phyloP scores from a whole-genome alignment of 2,329 filamentous ascomycete genomes.

The Calycina marina region DNA sequence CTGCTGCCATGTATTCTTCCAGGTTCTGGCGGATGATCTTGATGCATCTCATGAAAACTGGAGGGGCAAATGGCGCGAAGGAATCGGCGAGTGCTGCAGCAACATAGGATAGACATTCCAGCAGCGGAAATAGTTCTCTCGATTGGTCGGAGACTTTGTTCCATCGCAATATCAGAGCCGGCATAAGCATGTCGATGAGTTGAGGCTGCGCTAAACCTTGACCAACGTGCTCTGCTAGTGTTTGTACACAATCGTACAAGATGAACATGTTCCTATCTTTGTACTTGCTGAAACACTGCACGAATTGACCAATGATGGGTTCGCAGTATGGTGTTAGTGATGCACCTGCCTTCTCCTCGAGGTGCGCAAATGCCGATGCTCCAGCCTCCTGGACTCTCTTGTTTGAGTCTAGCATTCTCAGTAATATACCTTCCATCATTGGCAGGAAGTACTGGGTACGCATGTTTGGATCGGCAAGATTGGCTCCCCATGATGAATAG shows the following conservation, averaged over 20 bases:
- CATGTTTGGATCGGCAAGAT: slow-evolving; percentile 49
- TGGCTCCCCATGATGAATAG: slow-evolving; percentile 84
- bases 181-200: slow-evolving; percentile 80
- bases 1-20: slow-evolving; percentile 60
- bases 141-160: slow-evolving; percentile 77
- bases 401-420: slow-evolving; percentile 91
- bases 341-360: slow-evolving; percentile 83
- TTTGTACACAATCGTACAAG: slow-evolving; percentile 96
- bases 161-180: slow-evolving; percentile 78
- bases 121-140: slow-evolving; percentile 79
- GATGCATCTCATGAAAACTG: slow-evolving; percentile 78
- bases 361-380: slow-evolving; percentile 86
- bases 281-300: slow-evolving; percentile 83
- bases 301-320: slow-evolving; percentile 84
- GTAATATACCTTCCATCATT: slow-evolving; percentile 91
- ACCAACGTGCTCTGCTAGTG: slow-evolving; percentile 81
- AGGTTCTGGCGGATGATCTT: slow-evolving; percentile 86
- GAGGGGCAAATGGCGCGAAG: slow-evolving; percentile 73
- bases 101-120: slow-evolving; percentile 95
- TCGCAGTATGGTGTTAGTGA: slow-evolving; percentile 72
- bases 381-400: slow-evolving; percentile 97
- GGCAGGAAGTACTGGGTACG: slow-evolving; percentile 76
- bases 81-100: slow-evolving; percentile 68
- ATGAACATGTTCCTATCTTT: slow-evolving; percentile 99
- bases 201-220: slow-evolving; percentile 66